These are phyloP conservation scores for Cokeromyces recurvatus DNA, from an alignment of 371 early-diverging fungal genomes.

Conservation along the genomic window DNA sequence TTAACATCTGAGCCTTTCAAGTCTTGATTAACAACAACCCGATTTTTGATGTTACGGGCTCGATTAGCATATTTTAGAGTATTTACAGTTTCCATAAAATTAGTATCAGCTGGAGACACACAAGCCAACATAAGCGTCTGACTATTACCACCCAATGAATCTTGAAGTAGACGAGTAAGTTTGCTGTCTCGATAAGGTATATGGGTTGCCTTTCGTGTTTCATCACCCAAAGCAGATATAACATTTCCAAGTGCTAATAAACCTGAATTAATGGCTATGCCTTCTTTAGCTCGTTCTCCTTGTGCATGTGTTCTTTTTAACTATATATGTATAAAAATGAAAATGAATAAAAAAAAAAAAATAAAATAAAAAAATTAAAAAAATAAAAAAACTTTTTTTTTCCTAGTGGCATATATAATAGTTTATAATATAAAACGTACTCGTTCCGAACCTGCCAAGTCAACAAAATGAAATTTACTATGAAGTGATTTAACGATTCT, in stretches of 20 bases:
- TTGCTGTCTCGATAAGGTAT: constrained; percentile 98
- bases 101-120: constrained; percentile 71
- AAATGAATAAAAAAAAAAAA: no score
- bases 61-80: constrained; percentile 90
- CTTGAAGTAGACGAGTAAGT: constrained; percentile 94
- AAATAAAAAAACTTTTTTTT: not conserved
- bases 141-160: constrained; percentile 91
- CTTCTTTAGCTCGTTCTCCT: constrained; percentile 93
- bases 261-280: constrained; percentile 96
- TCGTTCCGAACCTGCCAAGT: constrained; percentile 98
- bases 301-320: constrained; percentile 90
- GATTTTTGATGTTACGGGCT: constrained; percentile 82
- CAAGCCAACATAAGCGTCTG: constrained; percentile 92
- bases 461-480: constrained; percentile 97
- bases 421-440: constrained; percentile 4
- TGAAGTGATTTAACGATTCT: constrained; percentile 12
- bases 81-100: constrained; percentile 84
- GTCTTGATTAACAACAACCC: constrained; percentile 71
- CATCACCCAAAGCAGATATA: constrained; percentile 92
- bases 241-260: constrained; percentile 97
- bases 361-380: not conserved
- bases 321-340: no score
- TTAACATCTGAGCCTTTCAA: constrained; percentile 58
- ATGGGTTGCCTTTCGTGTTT: constrained; percentile 54
- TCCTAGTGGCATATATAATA: not conserved